A percentile compares a stretch with the other conserved stretches of the same genome.
Conservation (phyloP, 2,329 filamentous ascomycete species). For the Penicillium sp. region DNA sequence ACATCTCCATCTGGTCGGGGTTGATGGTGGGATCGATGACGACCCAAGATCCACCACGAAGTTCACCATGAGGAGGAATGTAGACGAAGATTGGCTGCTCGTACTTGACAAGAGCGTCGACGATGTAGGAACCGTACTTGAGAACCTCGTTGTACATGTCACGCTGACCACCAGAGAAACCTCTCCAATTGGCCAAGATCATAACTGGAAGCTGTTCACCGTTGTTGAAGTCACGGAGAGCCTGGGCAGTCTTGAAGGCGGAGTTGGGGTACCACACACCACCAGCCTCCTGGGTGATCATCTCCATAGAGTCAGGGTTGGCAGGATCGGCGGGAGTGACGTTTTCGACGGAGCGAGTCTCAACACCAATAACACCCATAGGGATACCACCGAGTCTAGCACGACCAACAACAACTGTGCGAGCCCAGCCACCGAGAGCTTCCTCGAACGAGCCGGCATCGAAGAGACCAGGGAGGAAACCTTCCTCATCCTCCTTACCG, state of each 20-base stretch:
- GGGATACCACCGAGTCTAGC: conserved; percentile 96
- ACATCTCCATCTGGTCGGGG: conserved; percentile 97
- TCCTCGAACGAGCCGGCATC: conserved; percentile 97
- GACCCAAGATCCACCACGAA: conserved; percentile 99
- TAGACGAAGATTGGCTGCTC: conserved; percentile 99
- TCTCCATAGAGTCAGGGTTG: conserved; percentile 97
- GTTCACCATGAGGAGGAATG: conserved; percentile 94
- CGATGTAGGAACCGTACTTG: conserved; percentile 99
- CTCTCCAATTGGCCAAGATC: conserved; percentile 99
- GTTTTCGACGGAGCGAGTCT: conserved; percentile 95
- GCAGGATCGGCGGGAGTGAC: conserved; percentile 94
- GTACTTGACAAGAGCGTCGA: conserved; percentile 96
- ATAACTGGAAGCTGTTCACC: conserved; percentile 97
- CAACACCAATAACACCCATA: conserved; percentile 96
- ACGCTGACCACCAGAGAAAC: conserved; percentile 98
- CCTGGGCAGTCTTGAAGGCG: conserved; percentile 98
- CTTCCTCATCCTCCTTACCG: conserved; percentile 81
- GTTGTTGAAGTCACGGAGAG: conserved; percentile 98
- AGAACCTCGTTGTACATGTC: conserved; percentile 99
- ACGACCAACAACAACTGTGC: conserved; percentile 94
- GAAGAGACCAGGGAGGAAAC: conserved; percentile 89
- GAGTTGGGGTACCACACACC: conserved; percentile 99
- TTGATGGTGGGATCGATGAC: conserved; percentile 99
- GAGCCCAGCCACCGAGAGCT: conserved; percentile 94
- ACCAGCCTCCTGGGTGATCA: conserved; percentile 91